A percentile compares a stretch with the other conserved stretches of the same genome.
These are phyloP conservation scores for Climacium dendroides DNA, from an alignment of 225 moss, liverwort and hornwort genomes.

Conservation along the genomic window DNA sequence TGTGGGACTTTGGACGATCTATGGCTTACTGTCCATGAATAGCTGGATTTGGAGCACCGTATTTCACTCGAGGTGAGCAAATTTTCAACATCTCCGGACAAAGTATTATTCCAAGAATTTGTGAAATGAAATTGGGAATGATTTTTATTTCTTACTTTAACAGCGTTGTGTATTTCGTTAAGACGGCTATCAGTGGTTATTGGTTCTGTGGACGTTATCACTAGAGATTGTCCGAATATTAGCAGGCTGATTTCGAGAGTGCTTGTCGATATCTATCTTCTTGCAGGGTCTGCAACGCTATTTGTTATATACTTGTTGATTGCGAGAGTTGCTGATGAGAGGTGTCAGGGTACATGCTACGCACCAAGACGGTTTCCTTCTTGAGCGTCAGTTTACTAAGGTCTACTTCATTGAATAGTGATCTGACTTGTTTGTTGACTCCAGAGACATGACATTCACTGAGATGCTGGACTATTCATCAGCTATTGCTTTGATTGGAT, in stretches of 20 bases:
- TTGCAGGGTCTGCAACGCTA: background rate
- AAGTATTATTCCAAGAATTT: background rate
- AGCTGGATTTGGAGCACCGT: constrained; percentile 97
- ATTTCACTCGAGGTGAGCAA: constrained; percentile 77
- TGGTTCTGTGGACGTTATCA: background rate
- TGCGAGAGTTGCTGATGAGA: background rate
- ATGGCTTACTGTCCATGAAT: constrained; percentile 76
- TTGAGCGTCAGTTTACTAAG: background rate
- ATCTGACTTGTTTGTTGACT: background rate
- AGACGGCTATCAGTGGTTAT: background rate
- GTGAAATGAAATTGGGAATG: background rate
- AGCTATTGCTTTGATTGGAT: constrained; percentile 85
- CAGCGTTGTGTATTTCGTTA: background rate
- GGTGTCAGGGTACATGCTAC: background rate
- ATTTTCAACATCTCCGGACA: background rate
- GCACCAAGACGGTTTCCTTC: background rate
- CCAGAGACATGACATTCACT: constrained; percentile 79
- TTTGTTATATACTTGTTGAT: background rate
- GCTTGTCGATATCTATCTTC: background rate
- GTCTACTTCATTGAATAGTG: background rate
- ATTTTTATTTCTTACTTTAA: background rate
- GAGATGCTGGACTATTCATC: constrained; percentile 96
- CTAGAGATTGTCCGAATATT: background rate
- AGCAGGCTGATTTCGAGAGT: background rate
- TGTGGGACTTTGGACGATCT: constrained; percentile 71